Conservation (phyloP, 2,329 filamentous ascomycete genomes). For the Trichoderma sp. region DNA sequence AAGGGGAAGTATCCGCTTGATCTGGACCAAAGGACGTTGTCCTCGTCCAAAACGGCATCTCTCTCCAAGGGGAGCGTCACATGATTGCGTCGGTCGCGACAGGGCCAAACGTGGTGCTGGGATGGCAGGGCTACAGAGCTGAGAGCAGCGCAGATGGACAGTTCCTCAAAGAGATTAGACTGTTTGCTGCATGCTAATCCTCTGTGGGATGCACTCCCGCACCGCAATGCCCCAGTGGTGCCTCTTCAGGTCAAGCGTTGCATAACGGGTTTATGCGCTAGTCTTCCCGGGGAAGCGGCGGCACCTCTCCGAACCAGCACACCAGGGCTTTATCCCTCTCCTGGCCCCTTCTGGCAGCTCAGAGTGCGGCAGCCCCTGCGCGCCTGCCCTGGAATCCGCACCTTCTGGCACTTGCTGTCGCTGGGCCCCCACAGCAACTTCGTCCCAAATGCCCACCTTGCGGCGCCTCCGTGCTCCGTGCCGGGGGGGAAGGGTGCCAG, state of each 20-base stretch:
- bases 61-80: constrained; percentile 26
- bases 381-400: constrained; percentile 26
- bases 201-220: background rate
- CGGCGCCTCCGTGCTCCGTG: constrained; percentile 26
- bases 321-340: constrained; percentile 16
- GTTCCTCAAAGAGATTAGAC: constrained; percentile 8
- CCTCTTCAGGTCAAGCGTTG: constrained; percentile 17
- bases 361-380: constrained; percentile 22
- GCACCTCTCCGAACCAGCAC: constrained; percentile 26
- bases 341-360: constrained; percentile 22
- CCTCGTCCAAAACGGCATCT: constrained; percentile 24
- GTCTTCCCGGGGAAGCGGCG: constrained; percentile 23
- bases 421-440: constrained; percentile 20
- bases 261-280: constrained; percentile 13
- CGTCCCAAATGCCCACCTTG: constrained; percentile 16
- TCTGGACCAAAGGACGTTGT: constrained; percentile 8
- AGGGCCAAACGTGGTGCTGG: constrained; percentile 18
- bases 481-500: constrained; percentile 9
- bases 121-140: constrained; percentile 23
- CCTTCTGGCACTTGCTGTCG: background rate
- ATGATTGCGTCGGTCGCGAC: constrained; percentile 28
- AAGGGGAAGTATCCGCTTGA: background rate
- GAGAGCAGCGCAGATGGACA: constrained; percentile 4
- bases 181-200: background rate
- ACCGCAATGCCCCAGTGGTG: background rate